Base-by-base conservation (phyloP, 1,284 basidiomycete genomes). In the Cutaneotrichosporon sp. region DNA sequence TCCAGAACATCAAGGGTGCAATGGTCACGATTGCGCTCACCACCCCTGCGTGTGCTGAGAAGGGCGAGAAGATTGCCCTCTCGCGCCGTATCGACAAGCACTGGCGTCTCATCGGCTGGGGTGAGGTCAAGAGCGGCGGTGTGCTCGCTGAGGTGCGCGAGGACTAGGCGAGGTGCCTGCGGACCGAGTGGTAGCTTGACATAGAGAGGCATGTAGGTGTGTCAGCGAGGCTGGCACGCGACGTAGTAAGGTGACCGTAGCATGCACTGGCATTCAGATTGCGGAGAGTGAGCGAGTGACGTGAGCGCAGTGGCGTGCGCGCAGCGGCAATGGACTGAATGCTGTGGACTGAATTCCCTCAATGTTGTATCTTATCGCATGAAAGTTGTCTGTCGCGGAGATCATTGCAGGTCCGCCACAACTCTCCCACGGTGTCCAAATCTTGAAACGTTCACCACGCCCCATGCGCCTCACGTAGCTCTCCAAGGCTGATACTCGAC, bases 11-110 rank as follows among this genome's bases (percentile, higher is more conserved):
- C 74, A 96, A 94, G 82, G 92, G 90, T 10, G 92, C 95, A 80
- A 84, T 94, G 18, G 93, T 92, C 47, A 94, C 94, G 81, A 95
- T 97, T 69, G 88, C 92, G 72, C 82, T 96, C 62, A 96, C 92
- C 36, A 89, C 89, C 3, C 94, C 94, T 0, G 92, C 92, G 6
- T 97, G 94, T 78, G 94, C 92, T 36, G 92, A 96, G 78, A 86
- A 96, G 52, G 92, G 91, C 22, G 94, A 97, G 82, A 97, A 97
- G 84, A 94, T 97, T 57, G 93, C 94, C 1, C 81, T 97, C 52
- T 91, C 91, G 46, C 85, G 94, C 67, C 85, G 93, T 73, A 96
- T 97, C 72, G 93, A 98, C 83, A 97, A 97, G 84, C 96, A 98
- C 83, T 98, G 96, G 96, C 79, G 85, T 62, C 76, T 86, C 72